Evolutionary conservation across 768 basidiomycete species (phyloP).

Genomic region (Boletus eberwhitei): DNA sequence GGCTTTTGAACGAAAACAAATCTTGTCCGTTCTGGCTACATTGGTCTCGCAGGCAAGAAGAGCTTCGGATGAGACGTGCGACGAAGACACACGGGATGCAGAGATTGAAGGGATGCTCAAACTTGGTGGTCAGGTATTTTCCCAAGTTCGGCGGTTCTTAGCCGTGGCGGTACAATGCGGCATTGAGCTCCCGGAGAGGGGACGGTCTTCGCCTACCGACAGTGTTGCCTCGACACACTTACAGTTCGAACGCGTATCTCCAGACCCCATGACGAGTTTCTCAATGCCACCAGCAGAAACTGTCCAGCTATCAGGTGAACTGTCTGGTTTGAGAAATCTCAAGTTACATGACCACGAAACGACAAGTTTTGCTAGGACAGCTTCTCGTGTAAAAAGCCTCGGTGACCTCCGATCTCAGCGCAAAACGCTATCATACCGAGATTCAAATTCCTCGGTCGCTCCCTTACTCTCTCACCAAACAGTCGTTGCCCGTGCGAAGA

Average conservation of each 20-base stretch:
- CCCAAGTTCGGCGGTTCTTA: conserved; percentile 76
- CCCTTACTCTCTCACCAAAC: conserved; percentile 35
- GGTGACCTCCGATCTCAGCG: conserved; percentile 44
- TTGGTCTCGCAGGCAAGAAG: conserved; percentile 79
- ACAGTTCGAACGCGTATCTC: conserved; percentile 15
- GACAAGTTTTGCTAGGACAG: conserved; percentile 23
- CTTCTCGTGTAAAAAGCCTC: conserved; percentile 50
- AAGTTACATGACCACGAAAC: conserved; percentile 23
- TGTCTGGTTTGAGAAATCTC: conserved; percentile 34
- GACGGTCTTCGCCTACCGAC: conserved; percentile 30
- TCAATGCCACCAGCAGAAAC: conserved; percentile 9
- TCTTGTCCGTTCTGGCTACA: conserved; percentile 75
- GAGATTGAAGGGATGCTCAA: conserved; percentile 79
- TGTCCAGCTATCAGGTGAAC: conserved; percentile 6
- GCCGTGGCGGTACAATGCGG: conserved; percentile 73
- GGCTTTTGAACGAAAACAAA: conserved; percentile 73
- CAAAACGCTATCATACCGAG: conserved; percentile 33
- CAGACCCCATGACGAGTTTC: conserved; percentile 11
- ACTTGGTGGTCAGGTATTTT: conserved; percentile 77
- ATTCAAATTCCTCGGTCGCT: conserved; percentile 34
- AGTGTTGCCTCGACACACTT: conserved; percentile 15
- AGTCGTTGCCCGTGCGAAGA: conserved; percentile 29
- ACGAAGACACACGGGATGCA: conserved; percentile 43
- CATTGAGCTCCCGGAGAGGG: conserved; percentile 57
- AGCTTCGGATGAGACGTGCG: conserved; percentile 48